phyloP scores from a whole-genome alignment of 805 yeast genomes.

The Starmerella scarabaei region DNA sequence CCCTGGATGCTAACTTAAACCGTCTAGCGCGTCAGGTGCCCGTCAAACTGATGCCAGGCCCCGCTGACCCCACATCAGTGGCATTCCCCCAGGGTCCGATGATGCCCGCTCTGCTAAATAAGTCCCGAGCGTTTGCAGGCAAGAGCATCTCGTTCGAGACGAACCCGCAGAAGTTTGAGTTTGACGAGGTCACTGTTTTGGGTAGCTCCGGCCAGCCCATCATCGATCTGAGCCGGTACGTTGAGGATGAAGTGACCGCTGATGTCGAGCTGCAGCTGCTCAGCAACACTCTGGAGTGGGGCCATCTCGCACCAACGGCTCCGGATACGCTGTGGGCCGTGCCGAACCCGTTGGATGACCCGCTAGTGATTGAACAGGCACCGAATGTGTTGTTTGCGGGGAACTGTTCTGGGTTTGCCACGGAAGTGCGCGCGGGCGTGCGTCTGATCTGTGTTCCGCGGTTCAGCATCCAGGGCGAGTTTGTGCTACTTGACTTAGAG shows the following conservation, averaged over 20 bases:
- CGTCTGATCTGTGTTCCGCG: constrained; percentile 56
- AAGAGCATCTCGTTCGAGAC: constrained; percentile 37
- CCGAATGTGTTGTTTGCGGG: constrained; percentile 86
- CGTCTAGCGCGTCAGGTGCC: constrained; percentile 50
- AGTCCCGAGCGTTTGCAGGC: constrained; percentile 31
- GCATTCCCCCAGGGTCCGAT: constrained; percentile 83
- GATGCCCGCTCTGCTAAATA: constrained; percentile 59
- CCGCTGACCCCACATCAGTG: constrained; percentile 66
- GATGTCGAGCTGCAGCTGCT: constrained; percentile 37
- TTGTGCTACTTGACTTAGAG: constrained; percentile 47
- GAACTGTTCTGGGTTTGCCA: constrained; percentile 54
- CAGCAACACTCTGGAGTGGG: constrained; percentile 66
- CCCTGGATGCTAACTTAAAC: constrained; percentile 36
- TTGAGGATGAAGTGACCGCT: constrained; percentile 6
- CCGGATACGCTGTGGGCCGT: constrained; percentile 91
- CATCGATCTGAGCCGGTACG: constrained; percentile 62
- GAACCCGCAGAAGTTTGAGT: constrained; percentile 56
- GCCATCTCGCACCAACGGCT: constrained; percentile 81
- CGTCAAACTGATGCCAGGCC: constrained; percentile 74
- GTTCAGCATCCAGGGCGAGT: constrained; percentile 51
- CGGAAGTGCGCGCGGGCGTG: constrained; percentile 25
- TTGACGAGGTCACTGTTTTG: constrained; percentile 40
- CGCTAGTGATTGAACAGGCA: constrained; percentile 59
- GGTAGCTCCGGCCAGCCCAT: constrained; percentile 81
- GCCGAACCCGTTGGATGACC: constrained; percentile 66